Evolutionary conservation across 2,329 filamentous ascomycete genomes (phyloP).

Genomic region (Ophiostoma populinum): DNA sequence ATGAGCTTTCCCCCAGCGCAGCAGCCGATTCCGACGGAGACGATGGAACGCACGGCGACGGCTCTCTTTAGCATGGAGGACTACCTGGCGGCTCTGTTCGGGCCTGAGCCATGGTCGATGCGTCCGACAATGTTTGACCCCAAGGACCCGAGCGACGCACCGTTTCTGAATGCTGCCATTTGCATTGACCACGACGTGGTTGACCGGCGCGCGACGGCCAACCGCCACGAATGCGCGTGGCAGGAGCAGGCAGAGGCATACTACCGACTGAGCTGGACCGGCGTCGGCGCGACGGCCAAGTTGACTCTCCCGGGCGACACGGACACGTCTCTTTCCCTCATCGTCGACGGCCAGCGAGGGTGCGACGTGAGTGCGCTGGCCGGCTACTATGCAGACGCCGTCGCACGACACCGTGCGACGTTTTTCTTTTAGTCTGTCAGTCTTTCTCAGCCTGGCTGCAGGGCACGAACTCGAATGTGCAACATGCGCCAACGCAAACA

Average conservation of each 20-base stretch:
- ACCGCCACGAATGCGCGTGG: constrained; percentile 14
- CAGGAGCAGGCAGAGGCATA: constrained; percentile 4
- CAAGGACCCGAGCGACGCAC: constrained; percentile 9
- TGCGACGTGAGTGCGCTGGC: constrained; percentile 19
- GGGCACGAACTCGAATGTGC: no score
- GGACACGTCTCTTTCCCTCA: no score
- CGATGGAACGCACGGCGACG: constrained; percentile 1
- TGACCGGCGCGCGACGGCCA: constrained; percentile 25
- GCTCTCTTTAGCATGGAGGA: constrained; percentile 16
- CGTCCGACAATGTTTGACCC: constrained; percentile 2
- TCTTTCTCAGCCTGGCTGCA: no score
- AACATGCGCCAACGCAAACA: no score
- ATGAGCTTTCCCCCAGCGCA: constrained; percentile 5
- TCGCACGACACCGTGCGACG: constrained; percentile 5
- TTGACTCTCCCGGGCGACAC: no score
- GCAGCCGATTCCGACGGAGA: constrained; percentile 4
- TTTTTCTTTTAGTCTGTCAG: constrained; percentile 5
- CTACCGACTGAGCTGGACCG: constrained; percentile 24
- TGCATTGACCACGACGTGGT: constrained; percentile 22
- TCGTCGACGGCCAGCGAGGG: constrained; percentile 18
- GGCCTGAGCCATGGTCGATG: constrained; percentile 13
- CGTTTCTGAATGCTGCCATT: constrained; percentile 19
- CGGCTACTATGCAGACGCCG: constrained; percentile 12
- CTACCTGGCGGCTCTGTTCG: constrained; percentile 22
- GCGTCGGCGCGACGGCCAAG: constrained; percentile 19